Evolutionary conservation across 1,284 basidiomycete species (phyloP), one percentile per base, ranked within the genome.

Genomic region (Sanghuangporus weigelae): DNA sequence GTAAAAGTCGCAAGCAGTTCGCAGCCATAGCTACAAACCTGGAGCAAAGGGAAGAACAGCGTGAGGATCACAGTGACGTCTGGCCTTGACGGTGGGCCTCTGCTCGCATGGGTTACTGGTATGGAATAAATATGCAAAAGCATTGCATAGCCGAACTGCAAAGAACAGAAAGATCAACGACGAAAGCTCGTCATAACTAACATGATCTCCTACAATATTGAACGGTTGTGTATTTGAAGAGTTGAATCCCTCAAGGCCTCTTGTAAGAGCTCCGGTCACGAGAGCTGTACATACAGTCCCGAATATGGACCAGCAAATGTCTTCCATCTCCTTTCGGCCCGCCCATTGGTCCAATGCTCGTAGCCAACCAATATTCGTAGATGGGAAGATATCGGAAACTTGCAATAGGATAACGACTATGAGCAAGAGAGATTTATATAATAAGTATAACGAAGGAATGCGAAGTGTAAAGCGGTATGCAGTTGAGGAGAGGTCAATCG

Each of bases 281-380:
- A 90, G 81, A 0, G 85, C 82, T 16, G 76, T 77, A 67, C 89
- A 90, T 8, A 88, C 80, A 16, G 89, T 76, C 44, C 79, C 77
- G 71, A 90, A 91, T 0, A 87, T 89, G 38, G 75, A 77, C 89
- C 90, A 91, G 70, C 87, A 89, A 6, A 91, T 75, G 21, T 84
- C 78, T 0, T 79, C 73, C 78, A 88, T 89, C 54, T 84, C 79
- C 67, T 79, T 78, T 21, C 73, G 69, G 23, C 77, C 74, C 4
- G 73, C 78, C 83, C 82, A 86, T 0, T 73, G 66, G 2, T 78
- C 79, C 12, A 88, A 63, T 2, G 69, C 56, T 39, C 71, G 69
- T 7, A 78, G 63, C 71, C 70, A 76, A 2, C 69, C 67, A 23
- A 71, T 72, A 31, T 75, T 62, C 26, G 68, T 68, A 10, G 71